Evolutionary conservation across 352 stramenopile species (phyloP), one percentile per base, ranked within the genome.

Genomic region (Plasmopara viticola): DNA sequence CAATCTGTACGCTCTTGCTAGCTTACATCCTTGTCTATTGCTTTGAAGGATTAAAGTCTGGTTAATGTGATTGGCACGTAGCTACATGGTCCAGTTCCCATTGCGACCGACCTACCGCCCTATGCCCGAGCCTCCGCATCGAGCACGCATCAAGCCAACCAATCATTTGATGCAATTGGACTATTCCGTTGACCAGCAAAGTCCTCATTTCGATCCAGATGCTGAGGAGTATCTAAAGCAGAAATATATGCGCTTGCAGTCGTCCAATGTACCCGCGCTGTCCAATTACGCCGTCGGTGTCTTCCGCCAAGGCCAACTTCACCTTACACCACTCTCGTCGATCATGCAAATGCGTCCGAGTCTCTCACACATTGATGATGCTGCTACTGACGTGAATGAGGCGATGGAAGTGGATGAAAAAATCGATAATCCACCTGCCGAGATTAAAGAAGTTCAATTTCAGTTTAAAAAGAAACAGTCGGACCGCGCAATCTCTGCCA

Each of bases 391-490:
- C 9, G 79, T 87, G 18, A 74, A 86, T 34, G 72, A 83, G 51
- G 76, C 87, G 45, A 72, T 79, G 53, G 65, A 70, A 34, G 52
- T 75, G 37, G 74, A 86, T 44, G 69, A 84, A 42, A 70, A 82
- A 13, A 51, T 76, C 31, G 70, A 84, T 38, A 52, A 72, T 3
- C 58, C 70, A 10, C 62, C 70, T 15, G 62, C 66, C 12, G 78
- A 84, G 45, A 53, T 85, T 20, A 87, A 93, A 56, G 78, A 90
- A 52, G 78, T 93, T 44, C 83, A 93, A 66, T 86, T 93, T 53
- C 78, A 91, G 62, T 90, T 91, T 62, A 88, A 90, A 63, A 90
- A 91, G 66, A 90, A 90, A 42, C 82, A 87, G 64, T 88, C 76
- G 37, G 78, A 90, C 48, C 76, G 83, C 25, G 76, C 79, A 8